phyloP scores from a whole-genome alignment of 805 yeast genomes.

The Sungouiella thailandica region DNA sequence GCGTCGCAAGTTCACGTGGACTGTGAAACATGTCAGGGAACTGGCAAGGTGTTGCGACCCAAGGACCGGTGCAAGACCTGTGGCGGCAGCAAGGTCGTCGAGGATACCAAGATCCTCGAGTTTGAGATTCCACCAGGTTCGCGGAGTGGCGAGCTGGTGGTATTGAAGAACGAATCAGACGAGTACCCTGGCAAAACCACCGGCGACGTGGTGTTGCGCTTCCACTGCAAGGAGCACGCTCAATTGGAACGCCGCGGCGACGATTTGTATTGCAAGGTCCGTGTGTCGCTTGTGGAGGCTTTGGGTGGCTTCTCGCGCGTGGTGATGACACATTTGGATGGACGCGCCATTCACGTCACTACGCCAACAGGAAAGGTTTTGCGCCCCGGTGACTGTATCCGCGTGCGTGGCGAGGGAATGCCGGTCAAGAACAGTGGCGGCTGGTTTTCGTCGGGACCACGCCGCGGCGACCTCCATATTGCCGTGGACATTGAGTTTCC shows the following conservation, averaged over 20 bases:
- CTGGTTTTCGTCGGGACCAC: slow-evolving; percentile 18
- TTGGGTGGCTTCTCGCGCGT: slow-evolving; percentile 73
- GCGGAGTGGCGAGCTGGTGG: slow-evolving; percentile 53
- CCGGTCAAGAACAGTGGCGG: slow-evolving; percentile 42
- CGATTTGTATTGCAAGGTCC: slow-evolving; percentile 58
- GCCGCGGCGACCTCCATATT: slow-evolving; percentile 66
- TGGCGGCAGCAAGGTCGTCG: slow-evolving; percentile 54
- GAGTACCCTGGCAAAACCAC: slow-evolving; percentile 65
- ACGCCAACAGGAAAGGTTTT: slow-evolving; percentile 77
- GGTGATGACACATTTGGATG: slow-evolving; percentile 72
- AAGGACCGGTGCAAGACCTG: slow-evolving; percentile 80
- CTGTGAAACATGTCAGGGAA: slow-evolving; percentile 69
- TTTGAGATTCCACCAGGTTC: slow-evolving; percentile 76
- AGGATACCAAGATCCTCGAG: slow-evolving; percentile 68
- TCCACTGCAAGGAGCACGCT: slow-evolving; percentile 46
- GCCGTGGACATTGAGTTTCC: slow-evolving; percentile 77
- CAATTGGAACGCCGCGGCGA: slow-evolving; percentile 52
- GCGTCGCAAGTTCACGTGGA: slow-evolving; percentile 55
- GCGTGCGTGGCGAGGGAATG: slow-evolving; percentile 77
- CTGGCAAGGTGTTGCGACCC: slow-evolving; percentile 52
- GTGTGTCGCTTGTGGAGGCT: slow-evolving; percentile 71
- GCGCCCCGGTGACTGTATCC: slow-evolving; percentile 66
- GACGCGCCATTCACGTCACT: slow-evolving; percentile 59
- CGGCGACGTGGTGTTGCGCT: slow-evolving; percentile 71
- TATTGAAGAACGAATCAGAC: slow-evolving; percentile 69